Base-by-base conservation (phyloP, 306 rosid species). In the Hippophae rhamnoides region DNA sequence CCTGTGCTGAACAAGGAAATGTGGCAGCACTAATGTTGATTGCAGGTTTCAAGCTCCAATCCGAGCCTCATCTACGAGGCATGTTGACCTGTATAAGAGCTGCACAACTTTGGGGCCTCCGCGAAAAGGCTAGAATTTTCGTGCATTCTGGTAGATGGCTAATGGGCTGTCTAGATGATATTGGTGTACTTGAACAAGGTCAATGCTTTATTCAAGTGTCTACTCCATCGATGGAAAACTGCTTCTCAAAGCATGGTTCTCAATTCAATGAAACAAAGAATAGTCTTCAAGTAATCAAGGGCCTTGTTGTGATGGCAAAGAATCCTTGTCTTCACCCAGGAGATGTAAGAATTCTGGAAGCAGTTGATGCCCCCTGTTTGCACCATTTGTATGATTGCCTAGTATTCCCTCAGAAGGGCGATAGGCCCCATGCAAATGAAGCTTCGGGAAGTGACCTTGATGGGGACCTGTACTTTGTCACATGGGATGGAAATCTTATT, bases 371-470 rank as follows among this genome's bases (percentile, higher is more conserved):
- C 66, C 93, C 89, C 6, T 81, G 48, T 49, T 73, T 92, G 58
- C 82, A 73, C 79, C 95, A 83, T 73, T 69, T 92, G n/a, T 59
- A 78, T 43, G 96, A 92, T 73, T 92, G 98, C 64, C 78, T 85
- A 47, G 79, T 92, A 67, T 92, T 92, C 74, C 96, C 98, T 14
- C 98, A 81, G 61, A 85, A 87, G 43, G 98, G 96, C 51, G 82
- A 87, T 46, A 76, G 98, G 66, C 95, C 98, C 13, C 98, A 90
- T 68, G 44, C 96, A 48, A 60, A 90, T 71, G 98, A 92, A 76
- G 96, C 98, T 74, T 87, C 96, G 72, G 98, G 95, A 71, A 87
- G 96, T 75, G 98, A 87, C 78, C 89, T 87, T 59, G 96, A 92
- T 10, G 96, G 89, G 52, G 98, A 92, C 62, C 87, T 87, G 9